These are phyloP conservation scores for Botrytis hyacinthi DNA, from an alignment of 2,329 filamentous ascomycete genomes.

Conservation along the genomic window DNA sequence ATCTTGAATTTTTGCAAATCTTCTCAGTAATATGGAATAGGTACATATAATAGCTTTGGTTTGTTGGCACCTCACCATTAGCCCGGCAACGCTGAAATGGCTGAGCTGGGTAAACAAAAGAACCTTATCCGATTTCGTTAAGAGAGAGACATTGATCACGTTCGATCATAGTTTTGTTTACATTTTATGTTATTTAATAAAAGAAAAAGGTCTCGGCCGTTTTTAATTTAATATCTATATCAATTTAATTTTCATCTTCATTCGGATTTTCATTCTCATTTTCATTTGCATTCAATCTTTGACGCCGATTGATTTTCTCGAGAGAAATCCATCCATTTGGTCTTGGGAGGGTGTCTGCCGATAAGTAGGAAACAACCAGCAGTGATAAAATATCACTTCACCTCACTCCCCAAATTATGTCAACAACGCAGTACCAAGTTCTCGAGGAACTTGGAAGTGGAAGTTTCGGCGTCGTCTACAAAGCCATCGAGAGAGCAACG, in stretches of 20 bases:
- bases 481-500: conserved; percentile 86
- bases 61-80: neutral
- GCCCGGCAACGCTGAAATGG: neutral
- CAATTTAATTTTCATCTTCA: neutral
- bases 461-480: conserved; percentile 96
- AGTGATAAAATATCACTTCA: neutral
- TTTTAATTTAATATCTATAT: neutral
- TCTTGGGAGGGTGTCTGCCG: neutral
- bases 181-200: neutral
- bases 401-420: conserved; percentile 3
- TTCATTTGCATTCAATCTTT: neutral
- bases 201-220: neutral
- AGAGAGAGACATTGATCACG: conserved; percentile 4
- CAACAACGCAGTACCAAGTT: conserved; percentile 84
- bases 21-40: neutral
- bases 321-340: neutral
- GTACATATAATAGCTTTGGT: neutral
- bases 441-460: conserved; percentile 87
- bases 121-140: conserved; percentile 13
- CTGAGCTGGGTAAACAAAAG: neutral
- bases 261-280: neutral
- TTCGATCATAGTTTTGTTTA: neutral
- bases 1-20: neutral
- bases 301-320: neutral
- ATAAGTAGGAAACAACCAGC: neutral